phyloP scores from a whole-genome alignment of 495 filamentous ascomycete species.

The Talaromyces ruber region DNA sequence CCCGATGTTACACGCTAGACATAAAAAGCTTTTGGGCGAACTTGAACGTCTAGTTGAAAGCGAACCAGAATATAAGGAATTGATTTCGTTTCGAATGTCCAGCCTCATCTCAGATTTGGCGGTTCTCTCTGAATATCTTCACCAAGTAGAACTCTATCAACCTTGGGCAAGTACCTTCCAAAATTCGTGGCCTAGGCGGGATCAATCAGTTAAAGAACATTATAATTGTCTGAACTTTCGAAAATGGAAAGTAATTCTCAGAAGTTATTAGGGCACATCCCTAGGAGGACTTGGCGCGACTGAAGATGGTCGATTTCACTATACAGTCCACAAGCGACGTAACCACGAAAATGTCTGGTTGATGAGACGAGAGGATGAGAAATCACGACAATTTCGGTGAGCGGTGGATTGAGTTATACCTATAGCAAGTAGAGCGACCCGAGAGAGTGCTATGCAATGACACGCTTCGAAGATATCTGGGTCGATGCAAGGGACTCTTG shows the following conservation, averaged over 20 bases:
- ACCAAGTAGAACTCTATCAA: constrained; percentile 36
- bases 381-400: constrained; percentile 41
- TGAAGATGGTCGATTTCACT: constrained; percentile 26
- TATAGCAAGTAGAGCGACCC: constrained; percentile 6
- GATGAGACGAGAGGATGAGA: constrained; percentile 34
- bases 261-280: constrained; percentile 7
- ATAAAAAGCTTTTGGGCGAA: constrained; percentile 33
- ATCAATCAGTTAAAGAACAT: constrained; percentile 20
- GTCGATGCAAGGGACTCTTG: constrained; percentile 36
- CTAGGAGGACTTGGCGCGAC: constrained; percentile 18
- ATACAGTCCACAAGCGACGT: constrained; percentile 40
- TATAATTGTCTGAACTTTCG: constrained; percentile 16
- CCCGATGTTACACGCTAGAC: constrained; percentile 14
- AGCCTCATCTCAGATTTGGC: constrained; percentile 31
- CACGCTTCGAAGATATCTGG: constrained; percentile 21
- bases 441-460: constrained; percentile 10
- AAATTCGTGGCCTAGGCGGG: constrained; percentile 6
- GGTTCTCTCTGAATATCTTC: constrained; percentile 26
- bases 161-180: constrained; percentile 39
- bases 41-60: constrained; percentile 31
- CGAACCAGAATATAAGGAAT: constrained; percentile 19
- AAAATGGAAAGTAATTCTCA: constrained; percentile 6
- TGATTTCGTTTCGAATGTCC: constrained; percentile 30
- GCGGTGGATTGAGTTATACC: constrained; percentile 14
- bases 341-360: constrained; percentile 33